phyloP scores from a whole-genome alignment of 371 early-diverging fungal genomes.

The Rhizopus microsporus region DNA sequence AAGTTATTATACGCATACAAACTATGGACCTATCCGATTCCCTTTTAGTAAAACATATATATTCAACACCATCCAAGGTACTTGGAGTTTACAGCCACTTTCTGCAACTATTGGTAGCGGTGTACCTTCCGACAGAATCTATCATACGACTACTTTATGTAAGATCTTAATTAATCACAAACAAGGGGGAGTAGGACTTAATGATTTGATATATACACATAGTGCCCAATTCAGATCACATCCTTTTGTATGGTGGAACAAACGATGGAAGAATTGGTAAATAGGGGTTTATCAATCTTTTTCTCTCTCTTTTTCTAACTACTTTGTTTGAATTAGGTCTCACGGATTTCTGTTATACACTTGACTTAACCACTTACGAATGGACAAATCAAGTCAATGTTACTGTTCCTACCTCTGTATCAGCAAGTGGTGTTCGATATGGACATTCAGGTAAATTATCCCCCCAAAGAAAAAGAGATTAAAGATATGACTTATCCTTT shows the following conservation, averaged over 20 bases:
- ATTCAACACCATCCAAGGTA: constrained; percentile 6
- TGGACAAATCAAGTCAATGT: constrained; percentile 6
- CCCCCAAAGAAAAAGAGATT: too few species aligned
- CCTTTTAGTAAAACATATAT: background rate
- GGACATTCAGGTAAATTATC: constrained; percentile 3
- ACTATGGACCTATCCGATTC: background rate
- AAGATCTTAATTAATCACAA: background rate
- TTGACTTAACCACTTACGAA: background rate
- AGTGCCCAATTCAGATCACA: constrained; percentile 16
- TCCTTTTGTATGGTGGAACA: constrained; percentile 14
- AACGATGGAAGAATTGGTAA: constrained; percentile 1
- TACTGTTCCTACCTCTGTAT: background rate
- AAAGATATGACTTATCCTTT: too few species aligned
- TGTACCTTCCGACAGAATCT: constrained; percentile 4
- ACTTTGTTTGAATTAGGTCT: background rate
- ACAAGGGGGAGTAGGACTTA: background rate
- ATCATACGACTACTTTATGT: constrained; percentile 9
- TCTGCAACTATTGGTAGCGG: background rate
- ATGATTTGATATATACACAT: background rate
- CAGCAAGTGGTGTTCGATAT: constrained; percentile 5
- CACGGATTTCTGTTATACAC: constrained; percentile 15
- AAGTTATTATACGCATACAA: background rate
- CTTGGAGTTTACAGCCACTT: constrained; percentile 2
- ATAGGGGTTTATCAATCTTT: background rate
- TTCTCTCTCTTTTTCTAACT: background rate